Evolutionary conservation across 129 eudicot species (phyloP).

Genomic region (Helianthus annuus): DNA sequence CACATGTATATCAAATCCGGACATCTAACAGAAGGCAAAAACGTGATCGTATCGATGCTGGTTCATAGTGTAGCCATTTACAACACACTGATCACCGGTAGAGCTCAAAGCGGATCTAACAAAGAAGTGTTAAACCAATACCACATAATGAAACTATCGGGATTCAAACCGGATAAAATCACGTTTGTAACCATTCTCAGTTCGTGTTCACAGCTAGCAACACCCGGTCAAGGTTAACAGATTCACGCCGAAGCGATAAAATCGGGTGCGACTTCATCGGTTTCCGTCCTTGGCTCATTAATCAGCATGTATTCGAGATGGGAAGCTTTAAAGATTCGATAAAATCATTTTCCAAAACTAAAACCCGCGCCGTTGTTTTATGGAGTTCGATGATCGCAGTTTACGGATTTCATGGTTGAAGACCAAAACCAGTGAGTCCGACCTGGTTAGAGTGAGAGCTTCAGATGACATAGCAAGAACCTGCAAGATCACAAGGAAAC

Average conservation of each 20-base stretch:
- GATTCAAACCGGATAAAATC: slow-evolving; percentile 75
- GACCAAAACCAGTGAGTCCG: too few relatives aligned
- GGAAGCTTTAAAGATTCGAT: slow-evolving; percentile 75
- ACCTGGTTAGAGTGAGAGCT: too few relatives aligned
- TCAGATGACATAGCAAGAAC: too few relatives aligned
- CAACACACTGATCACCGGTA: slow-evolving; percentile 84
- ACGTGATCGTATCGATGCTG: slow-evolving; percentile 64
- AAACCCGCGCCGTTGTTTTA: slow-evolving; percentile 49
- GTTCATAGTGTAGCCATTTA: slow-evolving; percentile 52
- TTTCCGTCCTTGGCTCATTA: slow-evolving; percentile 61
- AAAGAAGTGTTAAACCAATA: slow-evolving; percentile 69
- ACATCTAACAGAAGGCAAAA: slow-evolving; percentile 63
- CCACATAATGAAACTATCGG: slow-evolving; percentile 59
- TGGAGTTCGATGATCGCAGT: slow-evolving; percentile 81
- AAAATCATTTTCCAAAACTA: slow-evolving; percentile 58
- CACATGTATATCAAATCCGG: slow-evolving; percentile 93
- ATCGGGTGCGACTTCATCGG: slow-evolving; percentile 47
- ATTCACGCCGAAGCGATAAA: slow-evolving; percentile 79
- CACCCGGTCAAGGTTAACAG: slow-evolving; percentile 96
- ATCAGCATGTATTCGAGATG: slow-evolving; percentile 91
- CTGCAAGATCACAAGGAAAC: too few relatives aligned
- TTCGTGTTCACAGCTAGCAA: slow-evolving; percentile 81
- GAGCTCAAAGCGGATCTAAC: slow-evolving; percentile 68
- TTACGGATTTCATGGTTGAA: slow-evolving; percentile 88
- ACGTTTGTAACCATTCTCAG: slow-evolving; percentile 76